Evolutionary conservation across 1,284 basidiomycete species (phyloP).

Genomic region (Kwoniella shivajii): DNA sequence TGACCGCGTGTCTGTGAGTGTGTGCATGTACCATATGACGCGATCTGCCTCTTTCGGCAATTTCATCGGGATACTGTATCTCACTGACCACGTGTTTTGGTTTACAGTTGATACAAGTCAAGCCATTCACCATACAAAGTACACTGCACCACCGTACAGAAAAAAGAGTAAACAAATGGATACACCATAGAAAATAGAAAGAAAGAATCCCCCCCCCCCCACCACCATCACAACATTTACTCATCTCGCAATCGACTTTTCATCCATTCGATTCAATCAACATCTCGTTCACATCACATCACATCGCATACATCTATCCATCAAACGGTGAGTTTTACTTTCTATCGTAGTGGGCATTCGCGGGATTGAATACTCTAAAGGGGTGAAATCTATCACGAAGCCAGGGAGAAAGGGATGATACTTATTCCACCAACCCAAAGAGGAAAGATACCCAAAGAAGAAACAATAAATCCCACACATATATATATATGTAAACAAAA

Average conservation of each 20-base stretch:
- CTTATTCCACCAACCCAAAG: slow-evolving; percentile 3
- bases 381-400: not conserved
- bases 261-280: too few relatives aligned
- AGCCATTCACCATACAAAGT: slow-evolving; percentile 1
- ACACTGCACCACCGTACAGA: not conserved
- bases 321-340: slow-evolving; percentile 9
- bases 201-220: not conserved
- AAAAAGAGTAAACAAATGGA: not conserved
- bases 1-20: too few relatives aligned
- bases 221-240: not conserved
- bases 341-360: not conserved
- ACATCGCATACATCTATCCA: not conserved
- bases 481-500: not conserved
- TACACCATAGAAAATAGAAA: not conserved
- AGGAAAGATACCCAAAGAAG: slow-evolving; percentile 19
- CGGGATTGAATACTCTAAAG: not conserved
- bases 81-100: not conserved
- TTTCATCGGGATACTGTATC: not conserved
- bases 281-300: not conserved
- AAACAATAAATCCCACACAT: slow-evolving; percentile 9
- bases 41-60: slow-evolving; percentile 14
- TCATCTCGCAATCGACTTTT: not conserved
- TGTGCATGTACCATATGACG: too few relatives aligned
- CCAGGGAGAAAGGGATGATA: not conserved
- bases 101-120: slow-evolving; percentile 6